These are phyloP conservation scores for Penicillium egyptiacum DNA, from an alignment of 495 filamentous ascomycete species.

Conservation along the genomic window DNA sequence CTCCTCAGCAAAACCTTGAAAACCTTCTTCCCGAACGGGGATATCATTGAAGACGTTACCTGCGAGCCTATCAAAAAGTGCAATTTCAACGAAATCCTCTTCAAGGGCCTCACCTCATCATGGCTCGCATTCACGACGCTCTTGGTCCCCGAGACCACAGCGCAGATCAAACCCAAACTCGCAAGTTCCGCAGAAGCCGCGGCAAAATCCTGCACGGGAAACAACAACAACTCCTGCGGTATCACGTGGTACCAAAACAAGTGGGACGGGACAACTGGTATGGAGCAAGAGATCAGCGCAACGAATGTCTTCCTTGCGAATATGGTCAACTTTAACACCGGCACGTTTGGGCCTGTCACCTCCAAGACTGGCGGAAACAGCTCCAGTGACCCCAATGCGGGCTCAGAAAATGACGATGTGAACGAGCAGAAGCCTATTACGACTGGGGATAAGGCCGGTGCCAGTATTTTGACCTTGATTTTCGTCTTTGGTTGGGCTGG, in stretches of 20 bases:
- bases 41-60: slow-evolving; percentile 58
- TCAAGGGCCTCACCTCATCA: slow-evolving; percentile 74
- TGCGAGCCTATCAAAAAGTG: slow-evolving; percentile 62
- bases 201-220: slow-evolving; percentile 62
- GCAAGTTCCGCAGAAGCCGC: slow-evolving; percentile 64
- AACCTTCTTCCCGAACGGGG: slow-evolving; percentile 50
- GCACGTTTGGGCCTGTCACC: slow-evolving; percentile 23
- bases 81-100: slow-evolving; percentile 69
- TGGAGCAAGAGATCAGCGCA: slow-evolving; percentile 51
- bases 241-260: slow-evolving; percentile 62
- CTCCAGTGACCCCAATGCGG: slow-evolving; percentile 29
- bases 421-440: slow-evolving; percentile 40
- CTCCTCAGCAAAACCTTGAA: slow-evolving; percentile 46
- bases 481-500: slow-evolving; percentile 40
- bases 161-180: slow-evolving; percentile 63
- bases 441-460: slow-evolving; percentile 58
- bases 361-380: slow-evolving; percentile 22
- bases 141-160: slow-evolving; percentile 58
- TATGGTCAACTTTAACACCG: slow-evolving; percentile 26
- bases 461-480: slow-evolving; percentile 61
- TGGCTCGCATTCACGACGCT: slow-evolving; percentile 74
- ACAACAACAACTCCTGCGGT: slow-evolving; percentile 65
- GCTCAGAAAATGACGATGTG: slow-evolving; percentile 24
- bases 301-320: slow-evolving; percentile 52
- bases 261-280: slow-evolving; percentile 63